Evolutionary conservation across 2,329 filamentous ascomycete species (phyloP).

Genomic region (Seiridium cupressi): DNA sequence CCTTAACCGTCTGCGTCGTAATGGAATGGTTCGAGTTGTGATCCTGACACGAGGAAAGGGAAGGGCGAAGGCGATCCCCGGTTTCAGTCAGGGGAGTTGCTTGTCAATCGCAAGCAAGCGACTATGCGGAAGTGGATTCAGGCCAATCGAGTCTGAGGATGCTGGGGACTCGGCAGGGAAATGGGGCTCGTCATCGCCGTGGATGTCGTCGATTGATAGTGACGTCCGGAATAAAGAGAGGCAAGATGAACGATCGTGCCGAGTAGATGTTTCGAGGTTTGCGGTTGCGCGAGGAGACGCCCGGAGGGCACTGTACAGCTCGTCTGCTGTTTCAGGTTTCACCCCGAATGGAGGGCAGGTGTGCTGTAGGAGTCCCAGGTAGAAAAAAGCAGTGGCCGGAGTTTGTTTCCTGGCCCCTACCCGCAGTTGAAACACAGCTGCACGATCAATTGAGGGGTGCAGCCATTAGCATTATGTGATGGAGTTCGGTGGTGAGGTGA

Average conservation of each 20-base stretch:
- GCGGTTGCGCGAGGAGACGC: background rate
- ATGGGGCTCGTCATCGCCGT: constrained; percentile 8
- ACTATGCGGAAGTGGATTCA: constrained; percentile 7
- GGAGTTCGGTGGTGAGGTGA: background rate
- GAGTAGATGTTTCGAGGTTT: background rate
- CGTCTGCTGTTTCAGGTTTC: constrained; percentile 9
- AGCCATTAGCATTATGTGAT: background rate
- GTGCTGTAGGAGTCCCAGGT: background rate
- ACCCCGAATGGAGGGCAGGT: constrained; percentile 4
- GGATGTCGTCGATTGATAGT: background rate
- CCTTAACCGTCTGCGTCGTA: background rate
- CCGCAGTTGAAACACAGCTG: background rate
- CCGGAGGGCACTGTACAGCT: background rate
- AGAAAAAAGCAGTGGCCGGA: background rate
- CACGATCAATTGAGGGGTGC: background rate
- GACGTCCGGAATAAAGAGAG: background rate
- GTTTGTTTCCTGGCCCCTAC: background rate
- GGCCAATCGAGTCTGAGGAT: constrained; percentile 8
- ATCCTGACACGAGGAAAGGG: constrained; percentile 4
- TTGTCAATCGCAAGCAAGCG: constrained; percentile 6
- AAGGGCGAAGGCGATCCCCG: constrained; percentile 8
- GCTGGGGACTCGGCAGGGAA: constrained; percentile 5
- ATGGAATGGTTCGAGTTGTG: constrained; percentile 1
- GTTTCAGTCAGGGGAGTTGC: constrained; percentile 9
- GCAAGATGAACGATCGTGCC: background rate